Evolutionary conservation across 176 grass and related monocot genomes (phyloP).

Genomic region (Rhipidocladum racemiflorum): DNA sequence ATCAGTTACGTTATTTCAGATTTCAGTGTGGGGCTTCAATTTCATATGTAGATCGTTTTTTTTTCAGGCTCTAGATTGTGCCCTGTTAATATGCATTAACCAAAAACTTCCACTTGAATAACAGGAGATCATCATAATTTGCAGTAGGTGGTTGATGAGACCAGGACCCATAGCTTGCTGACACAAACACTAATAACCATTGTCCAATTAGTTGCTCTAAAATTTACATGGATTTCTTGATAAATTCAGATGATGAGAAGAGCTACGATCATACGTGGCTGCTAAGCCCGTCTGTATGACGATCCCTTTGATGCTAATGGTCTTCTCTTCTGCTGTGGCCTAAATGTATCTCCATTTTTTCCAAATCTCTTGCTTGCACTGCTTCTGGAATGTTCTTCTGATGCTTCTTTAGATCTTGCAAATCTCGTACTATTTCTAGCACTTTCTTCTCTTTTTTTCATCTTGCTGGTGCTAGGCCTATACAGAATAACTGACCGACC

Average conservation of each 20-base stretch:
- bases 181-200: constrained; percentile 9
- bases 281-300: constrained; percentile 29
- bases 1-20: neutral
- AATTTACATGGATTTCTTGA: constrained; percentile 22
- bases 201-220: constrained; percentile 9
- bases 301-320: constrained; percentile 26
- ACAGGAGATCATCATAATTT: neutral
- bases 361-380: constrained; percentile 26
- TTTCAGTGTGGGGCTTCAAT: neutral
- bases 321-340: constrained; percentile 40
- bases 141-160: constrained; percentile 16
- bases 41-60: neutral
- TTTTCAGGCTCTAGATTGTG: neutral
- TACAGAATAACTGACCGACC: constrained; percentile 89
- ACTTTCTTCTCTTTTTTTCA: constrained; percentile 58
- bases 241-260: neutral
- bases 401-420: constrained; percentile 34
- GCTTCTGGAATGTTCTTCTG: constrained; percentile 34
- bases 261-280: neutral
- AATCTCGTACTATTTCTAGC: constrained; percentile 36
- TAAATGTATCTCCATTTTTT: constrained; percentile 37
- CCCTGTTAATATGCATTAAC: neutral
- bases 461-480: constrained; percentile 83
- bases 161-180: neutral
- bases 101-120: neutral